A percentile compares a stretch with the other conserved stretches of the same genome.
phyloP scores from a whole-genome alignment of 2,329 filamentous ascomycete genomes.

The Scytalidium lignicola region DNA sequence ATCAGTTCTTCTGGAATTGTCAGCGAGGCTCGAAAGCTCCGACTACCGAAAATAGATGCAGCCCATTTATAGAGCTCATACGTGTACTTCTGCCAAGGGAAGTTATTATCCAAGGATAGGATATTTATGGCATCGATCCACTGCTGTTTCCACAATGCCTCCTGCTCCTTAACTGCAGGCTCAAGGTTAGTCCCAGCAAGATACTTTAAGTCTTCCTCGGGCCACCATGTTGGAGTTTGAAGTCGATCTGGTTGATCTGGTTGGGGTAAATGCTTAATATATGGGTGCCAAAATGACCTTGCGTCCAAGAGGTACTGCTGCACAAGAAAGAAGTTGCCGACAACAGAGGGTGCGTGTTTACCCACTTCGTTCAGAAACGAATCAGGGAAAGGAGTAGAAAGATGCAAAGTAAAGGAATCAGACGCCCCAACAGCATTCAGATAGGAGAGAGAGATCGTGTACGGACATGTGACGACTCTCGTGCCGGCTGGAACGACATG shows the following conservation, averaged over 20 bases:
- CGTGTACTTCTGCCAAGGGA: constrained; percentile 14
- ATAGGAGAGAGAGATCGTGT: constrained; percentile 52
- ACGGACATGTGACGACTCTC: constrained; percentile 46
- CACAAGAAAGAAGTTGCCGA: constrained; percentile 64
- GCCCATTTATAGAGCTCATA: constrained; percentile 57
- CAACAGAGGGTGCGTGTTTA: constrained; percentile 43
- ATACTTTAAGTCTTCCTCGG: constrained; percentile 51
- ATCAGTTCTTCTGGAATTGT: constrained; percentile 32
- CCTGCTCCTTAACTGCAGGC: constrained; percentile 17
- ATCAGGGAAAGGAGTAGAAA: constrained; percentile 36
- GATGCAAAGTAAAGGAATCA: constrained; percentile 18
- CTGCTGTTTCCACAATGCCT: constrained; percentile 20
- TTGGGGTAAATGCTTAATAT: constrained; percentile 61
- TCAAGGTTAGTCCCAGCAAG: constrained; percentile 32
- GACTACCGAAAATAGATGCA: constrained; percentile 58
- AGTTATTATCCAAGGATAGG: constrained; percentile 8
- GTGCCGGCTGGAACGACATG: constrained; percentile 12
- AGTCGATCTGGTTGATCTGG: constrained; percentile 46
- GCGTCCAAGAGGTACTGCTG: constrained; percentile 57
- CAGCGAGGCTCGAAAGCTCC: constrained; percentile 58
- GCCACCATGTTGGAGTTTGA: constrained; percentile 60
- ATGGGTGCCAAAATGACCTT: constrained; percentile 62
- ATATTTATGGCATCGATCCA: constrained; percentile 17
- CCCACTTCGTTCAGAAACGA: constrained; percentile 45
- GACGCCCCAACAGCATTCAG: constrained; percentile 45